Percentiles rank a stretch among this genome's conserved stretches.
Conservation (phyloP, 2,329 filamentous ascomycete species). For the Claviceps sp. region DNA sequence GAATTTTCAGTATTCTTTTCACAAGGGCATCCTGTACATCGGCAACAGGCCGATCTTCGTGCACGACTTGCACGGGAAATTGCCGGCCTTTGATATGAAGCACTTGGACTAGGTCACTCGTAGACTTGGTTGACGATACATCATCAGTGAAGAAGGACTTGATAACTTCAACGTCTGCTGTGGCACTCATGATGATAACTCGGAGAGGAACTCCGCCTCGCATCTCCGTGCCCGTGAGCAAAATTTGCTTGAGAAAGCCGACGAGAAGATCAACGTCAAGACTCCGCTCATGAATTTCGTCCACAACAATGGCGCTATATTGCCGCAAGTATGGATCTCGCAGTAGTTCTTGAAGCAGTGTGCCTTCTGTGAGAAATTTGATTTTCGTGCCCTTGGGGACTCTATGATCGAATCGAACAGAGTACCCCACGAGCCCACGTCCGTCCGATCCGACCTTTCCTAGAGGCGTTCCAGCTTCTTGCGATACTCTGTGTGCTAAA, state of each 20-base stretch:
- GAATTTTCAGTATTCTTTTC: constrained; percentile 73
- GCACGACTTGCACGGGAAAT: constrained; percentile 66
- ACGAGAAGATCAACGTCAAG: constrained; percentile 86
- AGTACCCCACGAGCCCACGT: constrained; percentile 64
- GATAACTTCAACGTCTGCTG: constrained; percentile 73
- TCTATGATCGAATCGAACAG: constrained; percentile 84
- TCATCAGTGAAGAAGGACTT: constrained; percentile 54
- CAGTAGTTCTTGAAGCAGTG: constrained; percentile 87
- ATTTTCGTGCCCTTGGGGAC: constrained; percentile 71
- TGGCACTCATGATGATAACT: constrained; percentile 93
- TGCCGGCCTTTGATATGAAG: constrained; percentile 73
- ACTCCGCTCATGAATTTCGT: constrained; percentile 94
- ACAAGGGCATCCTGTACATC: constrained; percentile 75
- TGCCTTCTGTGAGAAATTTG: constrained; percentile 93
- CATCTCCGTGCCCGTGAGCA: constrained; percentile 46
- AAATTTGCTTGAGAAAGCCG: constrained; percentile 73
- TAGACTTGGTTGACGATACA: constrained; percentile 6
- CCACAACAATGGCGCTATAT: constrained; percentile 84
- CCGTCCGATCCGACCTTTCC: constrained; percentile 27
- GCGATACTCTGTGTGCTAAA: constrained; percentile 73
- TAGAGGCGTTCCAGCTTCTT: constrained; percentile 51
- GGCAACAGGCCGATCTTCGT: constrained; percentile 59
- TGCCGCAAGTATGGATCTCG: constrained; percentile 67
- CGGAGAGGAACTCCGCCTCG: constrained; percentile 67
- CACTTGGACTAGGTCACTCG: constrained; percentile 21